Evolutionary conservation across 305 asterid genomes (phyloP).

Genomic region (Fraxinus xanthoxyloides): DNA sequence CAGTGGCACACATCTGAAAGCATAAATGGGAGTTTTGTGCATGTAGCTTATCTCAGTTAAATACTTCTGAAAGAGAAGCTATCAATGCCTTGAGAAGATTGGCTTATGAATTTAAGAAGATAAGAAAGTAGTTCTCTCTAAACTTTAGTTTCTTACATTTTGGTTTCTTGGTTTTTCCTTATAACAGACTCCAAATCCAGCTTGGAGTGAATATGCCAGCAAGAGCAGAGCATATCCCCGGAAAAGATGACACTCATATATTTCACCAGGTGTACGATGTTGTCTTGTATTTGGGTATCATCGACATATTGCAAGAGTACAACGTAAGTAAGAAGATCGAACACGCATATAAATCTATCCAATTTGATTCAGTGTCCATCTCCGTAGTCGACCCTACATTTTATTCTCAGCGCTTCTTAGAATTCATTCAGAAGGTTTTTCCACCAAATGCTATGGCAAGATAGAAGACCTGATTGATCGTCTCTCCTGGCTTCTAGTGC

Average conservation of each 20-base stretch:
- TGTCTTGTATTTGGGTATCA: conserved; percentile 79
- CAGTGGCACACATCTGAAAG: neutral
- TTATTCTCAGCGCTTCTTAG: conserved; percentile 78
- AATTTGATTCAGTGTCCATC: conserved; percentile 75
- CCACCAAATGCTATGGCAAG: conserved; percentile 44
- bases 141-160: neutral
- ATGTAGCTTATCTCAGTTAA: neutral
- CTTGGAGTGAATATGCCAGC: conserved; percentile 99
- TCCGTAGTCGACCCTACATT: conserved; percentile 88
- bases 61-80: neutral
- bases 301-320: conserved; percentile 96
- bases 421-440: conserved; percentile 78
- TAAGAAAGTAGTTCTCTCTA: neutral
- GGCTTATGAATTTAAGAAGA: neutral
- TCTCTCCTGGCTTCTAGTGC: neutral
- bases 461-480: conserved; percentile 21
- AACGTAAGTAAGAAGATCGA: conserved; percentile 82
- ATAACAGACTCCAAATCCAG: conserved; percentile 84
- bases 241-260: conserved; percentile 37
- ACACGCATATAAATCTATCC: conserved; percentile 78
- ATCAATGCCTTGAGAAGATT: neutral
- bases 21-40: neutral
- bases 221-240: conserved; percentile 73
- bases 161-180: conserved; percentile 10
- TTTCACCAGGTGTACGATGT: conserved; percentile 89